Base-by-base conservation (phyloP, 768 basidiomycete species). In the Podaxis pistillaris region DNA sequence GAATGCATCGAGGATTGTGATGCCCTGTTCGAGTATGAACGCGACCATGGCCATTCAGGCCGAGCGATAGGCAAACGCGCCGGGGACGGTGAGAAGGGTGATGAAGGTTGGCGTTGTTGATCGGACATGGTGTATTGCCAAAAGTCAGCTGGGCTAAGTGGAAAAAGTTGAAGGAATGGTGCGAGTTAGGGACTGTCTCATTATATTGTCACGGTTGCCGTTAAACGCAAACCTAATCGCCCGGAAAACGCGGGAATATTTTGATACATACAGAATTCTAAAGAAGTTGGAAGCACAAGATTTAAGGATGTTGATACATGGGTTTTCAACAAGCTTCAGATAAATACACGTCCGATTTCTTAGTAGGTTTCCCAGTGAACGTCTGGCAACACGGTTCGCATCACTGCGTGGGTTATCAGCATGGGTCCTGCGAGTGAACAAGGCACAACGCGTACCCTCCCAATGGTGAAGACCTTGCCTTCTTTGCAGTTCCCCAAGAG, bases 351-450 rank as follows among this genome's bases (percentile, higher is more conserved):
- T 33, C 38, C 22, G 19, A 44, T 30, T 17, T 64, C 17, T 73
- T 75, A 94, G 72, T 87, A 93, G 5, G 87, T 89, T 74, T 91
- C 89, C 92, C 92, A 94, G 65, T 89, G 78, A 12, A 83, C 66
- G 63, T 89, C 83, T 0, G 88, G 85, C 65, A 94, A 68, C n/a
- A 91, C 83, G 36, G 86, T 75, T 61, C 91, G 83, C 92, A 96
- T 95, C 33, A 68, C 64, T 64, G 62, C 55, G 22, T 64, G 53
- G 33, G 38, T 26, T 5, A 3, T 57, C 17, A 66, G 40, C 19
- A 58, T 46, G 24, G 33, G 61, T 38, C 58, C 44, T 12, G 13
- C 26, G 46, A 12, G 55, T 26, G 40, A 54, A 2, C 44, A 56
- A 51, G 40, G 59, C 51, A 30, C 66, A 55, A 28, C 19, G 79